Percentiles rank a stretch among this genome's conserved stretches.
phyloP scores from a whole-genome alignment of 495 filamentous ascomycete species.

The Aspergillus sparsus region DNA sequence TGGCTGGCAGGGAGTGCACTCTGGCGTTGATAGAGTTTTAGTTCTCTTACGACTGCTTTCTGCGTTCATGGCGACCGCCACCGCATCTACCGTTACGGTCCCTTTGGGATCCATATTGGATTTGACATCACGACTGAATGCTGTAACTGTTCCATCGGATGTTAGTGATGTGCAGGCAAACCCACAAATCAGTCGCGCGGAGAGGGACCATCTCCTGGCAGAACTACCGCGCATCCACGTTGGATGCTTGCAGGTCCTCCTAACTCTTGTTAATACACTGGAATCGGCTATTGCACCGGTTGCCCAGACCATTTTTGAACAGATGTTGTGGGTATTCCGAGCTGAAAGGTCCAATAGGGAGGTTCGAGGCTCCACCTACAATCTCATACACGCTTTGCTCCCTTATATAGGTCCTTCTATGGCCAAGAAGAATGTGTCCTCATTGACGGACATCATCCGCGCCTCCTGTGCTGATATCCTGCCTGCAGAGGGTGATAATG shows the following conservation, averaged over 20 bases:
- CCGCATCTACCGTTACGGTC: constrained; percentile 59
- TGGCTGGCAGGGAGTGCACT: constrained; percentile 68
- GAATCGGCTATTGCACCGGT: constrained; percentile 54
- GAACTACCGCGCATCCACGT: constrained; percentile 73
- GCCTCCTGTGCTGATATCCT: constrained; percentile 66
- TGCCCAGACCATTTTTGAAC: constrained; percentile 62
- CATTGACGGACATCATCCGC: constrained; percentile 58
- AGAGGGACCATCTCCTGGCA: constrained; percentile 71
- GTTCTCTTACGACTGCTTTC: constrained; percentile 58
- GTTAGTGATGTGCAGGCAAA: constrained; percentile 54
- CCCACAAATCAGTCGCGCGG: constrained; percentile 69
- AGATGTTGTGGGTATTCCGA: constrained; percentile 66
- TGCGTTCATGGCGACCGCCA: constrained; percentile 58
- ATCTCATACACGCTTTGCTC: constrained; percentile 57
- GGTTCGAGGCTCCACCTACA: constrained; percentile 63
- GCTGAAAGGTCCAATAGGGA: constrained; percentile 57
- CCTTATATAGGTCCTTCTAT: constrained; percentile 61
- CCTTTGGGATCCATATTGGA: constrained; percentile 67
- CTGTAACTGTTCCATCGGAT: constrained; percentile 58
- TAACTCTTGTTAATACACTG: constrained; percentile 54
- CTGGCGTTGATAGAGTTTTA: constrained; percentile 67
- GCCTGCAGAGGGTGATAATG: constrained; percentile 42
- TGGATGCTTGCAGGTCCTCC: constrained; percentile 61
- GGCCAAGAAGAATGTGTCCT: constrained; percentile 58
- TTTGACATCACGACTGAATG: constrained; percentile 65